phyloP scores from a whole-genome alignment of 176 grass and related monocot genomes.

The Hordeum vulgare region MorexV3_pseudomolecules_assembly NC_058519.1:110850301-110850800 shows the following conservation, averaged over 20 bases:
- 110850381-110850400: not conserved
- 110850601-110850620: conserved; percentile 57
- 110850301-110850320: too few relatives aligned
- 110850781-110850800: conserved; percentile 93
- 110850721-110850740: conserved; percentile 40
- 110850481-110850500: not conserved
- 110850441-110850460: not conserved
- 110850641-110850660: not conserved
- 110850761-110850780: conserved; percentile 80
- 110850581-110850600: conserved; percentile 11
- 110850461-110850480: not conserved
- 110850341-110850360: too few relatives aligned
- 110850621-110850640: conserved; percentile 42
- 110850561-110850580: conserved; percentile 72
- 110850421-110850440: not conserved
- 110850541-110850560: conserved; percentile 58
- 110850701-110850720: conserved; percentile 1
- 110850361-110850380: not conserved
- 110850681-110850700: conserved; percentile 1
- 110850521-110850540: conserved; percentile 75
- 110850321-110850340: too few relatives aligned
- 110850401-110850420: not conserved
- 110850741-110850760: not conserved
- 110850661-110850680: not conserved
- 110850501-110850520: conserved; percentile 44